phyloP scores from a whole-genome alignment of 2,329 filamentous ascomycete genomes.

The Cladosporium sp. region DNA sequence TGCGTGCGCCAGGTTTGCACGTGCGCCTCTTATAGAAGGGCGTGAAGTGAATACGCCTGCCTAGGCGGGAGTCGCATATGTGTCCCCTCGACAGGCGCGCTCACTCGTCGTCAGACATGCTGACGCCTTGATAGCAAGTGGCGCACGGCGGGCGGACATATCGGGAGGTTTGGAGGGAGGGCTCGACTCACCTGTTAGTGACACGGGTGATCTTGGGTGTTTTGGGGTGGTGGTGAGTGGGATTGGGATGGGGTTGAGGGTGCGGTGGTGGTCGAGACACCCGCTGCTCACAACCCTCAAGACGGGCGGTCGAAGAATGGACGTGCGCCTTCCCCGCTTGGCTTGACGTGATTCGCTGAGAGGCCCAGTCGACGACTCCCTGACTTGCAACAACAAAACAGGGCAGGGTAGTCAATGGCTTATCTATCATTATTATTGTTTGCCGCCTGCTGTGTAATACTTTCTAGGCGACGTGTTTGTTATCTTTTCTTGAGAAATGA shows the following conservation, averaged over 20 bases:
- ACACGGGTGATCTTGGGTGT: slow-evolving; percentile 12
- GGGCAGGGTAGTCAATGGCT: neutral
- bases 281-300: neutral
- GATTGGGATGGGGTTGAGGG: slow-evolving; percentile 13
- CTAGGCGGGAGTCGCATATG: slow-evolving; percentile 19
- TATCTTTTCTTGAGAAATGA: neutral
- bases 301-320: neutral
- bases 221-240: neutral
- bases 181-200: slow-evolving; percentile 9
- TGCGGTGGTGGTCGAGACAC: slow-evolving; percentile 14
- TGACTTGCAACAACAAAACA: neutral
- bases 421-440: neutral
- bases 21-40: slow-evolving; percentile 10
- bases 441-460: neutral
- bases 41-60: slow-evolving; percentile 19
- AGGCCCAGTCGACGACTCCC: neutral
- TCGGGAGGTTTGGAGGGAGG: neutral
- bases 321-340: slow-evolving; percentile 6
- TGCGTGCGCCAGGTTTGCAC: neutral
- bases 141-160: neutral
- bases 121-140: neutral
- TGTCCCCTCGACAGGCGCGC: slow-evolving; percentile 18
- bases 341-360: slow-evolving; percentile 1
- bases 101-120: slow-evolving; percentile 6
- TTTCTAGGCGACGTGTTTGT: neutral